Percentiles rank a stretch among this genome's conserved stretches.
phyloP scores from a whole-genome alignment of 2,329 filamentous ascomycete genomes.

The Ascochyta lentis region DNA sequence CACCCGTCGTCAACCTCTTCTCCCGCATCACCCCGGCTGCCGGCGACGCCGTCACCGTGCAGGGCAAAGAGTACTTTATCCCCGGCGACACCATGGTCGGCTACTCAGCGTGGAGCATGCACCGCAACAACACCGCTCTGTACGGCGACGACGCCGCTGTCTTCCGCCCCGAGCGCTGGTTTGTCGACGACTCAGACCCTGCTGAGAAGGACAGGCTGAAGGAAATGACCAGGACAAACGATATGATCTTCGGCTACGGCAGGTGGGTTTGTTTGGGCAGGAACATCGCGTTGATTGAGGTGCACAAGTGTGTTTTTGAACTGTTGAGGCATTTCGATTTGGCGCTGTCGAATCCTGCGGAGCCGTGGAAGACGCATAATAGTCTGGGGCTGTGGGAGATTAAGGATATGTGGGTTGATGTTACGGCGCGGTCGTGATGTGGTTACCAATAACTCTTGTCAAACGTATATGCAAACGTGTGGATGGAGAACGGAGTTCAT shows the following conservation, averaged over 20 bases:
- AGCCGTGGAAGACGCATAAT: constrained; percentile 42
- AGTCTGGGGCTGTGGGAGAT: constrained; percentile 39
- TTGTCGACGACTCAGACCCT: constrained; percentile 36
- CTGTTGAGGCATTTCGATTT: constrained; percentile 44
- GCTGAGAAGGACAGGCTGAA: constrained; percentile 34
- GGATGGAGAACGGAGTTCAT: neutral
- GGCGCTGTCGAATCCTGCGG: constrained; percentile 35
- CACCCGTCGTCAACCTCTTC: constrained; percentile 47
- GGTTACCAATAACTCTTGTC: neutral
- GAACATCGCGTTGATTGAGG: constrained; percentile 45
- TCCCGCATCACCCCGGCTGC: constrained; percentile 38
- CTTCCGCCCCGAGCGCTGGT: constrained; percentile 60
- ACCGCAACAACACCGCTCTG: constrained; percentile 37
- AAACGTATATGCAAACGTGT: neutral
- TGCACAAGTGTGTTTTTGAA: constrained; percentile 54
- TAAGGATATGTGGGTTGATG: constrained; percentile 42
- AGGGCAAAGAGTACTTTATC: constrained; percentile 37
- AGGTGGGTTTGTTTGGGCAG: constrained; percentile 45
- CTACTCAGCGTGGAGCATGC: constrained; percentile 43
- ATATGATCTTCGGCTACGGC: constrained; percentile 49
- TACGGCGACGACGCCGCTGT: constrained; percentile 52
- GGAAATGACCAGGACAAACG: constrained; percentile 42
- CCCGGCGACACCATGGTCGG: constrained; percentile 46
- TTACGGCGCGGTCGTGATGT: constrained; percentile 24
- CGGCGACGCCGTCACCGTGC: constrained; percentile 42